These are phyloP conservation scores for Neurospora discreta DNA, from an alignment of 495 filamentous ascomycete species.

Conservation along the genomic window DNA sequence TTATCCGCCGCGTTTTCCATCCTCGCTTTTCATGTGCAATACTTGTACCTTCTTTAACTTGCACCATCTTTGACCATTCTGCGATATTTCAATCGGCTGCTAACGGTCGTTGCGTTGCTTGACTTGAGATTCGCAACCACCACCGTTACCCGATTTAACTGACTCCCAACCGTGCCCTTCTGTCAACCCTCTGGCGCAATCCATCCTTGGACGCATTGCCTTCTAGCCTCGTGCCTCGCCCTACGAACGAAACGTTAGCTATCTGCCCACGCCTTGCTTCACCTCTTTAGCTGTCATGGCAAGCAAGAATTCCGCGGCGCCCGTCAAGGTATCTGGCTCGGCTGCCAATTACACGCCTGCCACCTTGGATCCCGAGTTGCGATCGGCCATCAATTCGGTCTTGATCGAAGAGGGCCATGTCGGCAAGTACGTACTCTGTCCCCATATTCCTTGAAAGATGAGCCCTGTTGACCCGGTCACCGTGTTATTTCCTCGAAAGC, in stretches of 20 bases:
- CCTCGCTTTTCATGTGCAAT: not conserved
- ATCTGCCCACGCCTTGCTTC: not conserved
- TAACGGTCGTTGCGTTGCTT: not conserved
- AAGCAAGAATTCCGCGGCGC: conserved; percentile 32
- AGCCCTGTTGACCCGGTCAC: not conserved
- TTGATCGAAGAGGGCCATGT: conserved; percentile 39
- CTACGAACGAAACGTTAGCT: not conserved
- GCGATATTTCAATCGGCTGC: not conserved
- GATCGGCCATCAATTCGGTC: conserved; percentile 41
- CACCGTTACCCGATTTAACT: not conserved
- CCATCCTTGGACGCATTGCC: not conserved
- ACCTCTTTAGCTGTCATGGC: conserved; percentile 20
- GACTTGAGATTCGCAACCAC: not conserved
- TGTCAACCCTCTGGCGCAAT: not conserved
- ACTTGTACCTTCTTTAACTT: not conserved
- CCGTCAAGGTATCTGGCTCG: conserved; percentile 41
- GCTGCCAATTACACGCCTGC: conserved; percentile 38
- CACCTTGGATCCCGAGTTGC: conserved; percentile 39
- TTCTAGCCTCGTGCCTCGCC: not conserved
- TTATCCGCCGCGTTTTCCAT: not conserved
- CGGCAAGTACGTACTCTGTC: conserved; percentile 26
- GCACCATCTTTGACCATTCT: not conserved
- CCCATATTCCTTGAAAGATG: not conserved
- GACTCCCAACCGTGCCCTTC: not conserved
- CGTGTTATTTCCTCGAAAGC: not conserved